Conservation (phyloP, 768 basidiomycete species). For the Phanerochaete carnosa region DNA sequence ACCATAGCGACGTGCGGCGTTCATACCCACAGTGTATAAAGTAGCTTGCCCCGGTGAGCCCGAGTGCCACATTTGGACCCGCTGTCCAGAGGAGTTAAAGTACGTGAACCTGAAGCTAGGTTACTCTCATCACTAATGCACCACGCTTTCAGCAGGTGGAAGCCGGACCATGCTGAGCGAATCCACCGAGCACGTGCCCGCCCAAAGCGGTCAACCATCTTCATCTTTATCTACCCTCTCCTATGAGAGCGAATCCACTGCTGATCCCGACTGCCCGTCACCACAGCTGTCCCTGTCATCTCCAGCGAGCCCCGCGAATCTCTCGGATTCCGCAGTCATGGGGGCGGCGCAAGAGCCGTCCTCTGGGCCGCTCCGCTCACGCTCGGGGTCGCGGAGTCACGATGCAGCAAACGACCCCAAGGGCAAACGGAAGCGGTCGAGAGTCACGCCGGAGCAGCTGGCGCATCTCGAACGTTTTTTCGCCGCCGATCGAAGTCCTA, state of each 20-base stretch:
- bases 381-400: constrained; percentile 6
- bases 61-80: neutral
- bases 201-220: constrained; percentile 1
- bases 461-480: constrained; percentile 72
- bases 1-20: neutral
- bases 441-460: constrained; percentile 81
- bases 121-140: neutral
- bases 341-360: neutral
- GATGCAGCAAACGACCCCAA: constrained; percentile 26
- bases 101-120: neutral
- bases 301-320: constrained; percentile 1
- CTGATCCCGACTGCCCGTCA: constrained; percentile 3
- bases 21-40: neutral
- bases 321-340: neutral
- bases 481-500: constrained; percentile 65
- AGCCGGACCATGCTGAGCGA: constrained; percentile 3
- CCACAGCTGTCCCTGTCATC: constrained; percentile 2
- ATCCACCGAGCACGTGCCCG: constrained; percentile 2
- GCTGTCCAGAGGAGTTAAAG: neutral
- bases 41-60: neutral
- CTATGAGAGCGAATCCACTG: neutral
- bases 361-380: constrained; percentile 8
- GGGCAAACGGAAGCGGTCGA: constrained; percentile 71
- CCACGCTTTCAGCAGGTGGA: neutral
- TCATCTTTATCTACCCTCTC: neutral